Evolutionary conservation across 1,139 yeast genomes (phyloP).

Genomic region (Taiozyma sp.): DNA sequence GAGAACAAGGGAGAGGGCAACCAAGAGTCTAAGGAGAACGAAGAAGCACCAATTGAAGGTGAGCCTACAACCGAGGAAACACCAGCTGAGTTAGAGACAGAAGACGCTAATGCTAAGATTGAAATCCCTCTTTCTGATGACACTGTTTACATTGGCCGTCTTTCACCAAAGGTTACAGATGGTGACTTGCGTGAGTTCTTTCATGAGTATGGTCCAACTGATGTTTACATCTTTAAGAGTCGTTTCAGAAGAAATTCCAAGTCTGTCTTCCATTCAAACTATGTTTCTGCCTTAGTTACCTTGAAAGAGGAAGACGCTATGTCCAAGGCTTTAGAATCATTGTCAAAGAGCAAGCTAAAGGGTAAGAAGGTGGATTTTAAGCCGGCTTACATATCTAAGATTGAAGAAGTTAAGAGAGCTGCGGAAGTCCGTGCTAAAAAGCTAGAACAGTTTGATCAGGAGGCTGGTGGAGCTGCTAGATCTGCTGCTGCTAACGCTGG

Average conservation of each 20-base stretch:
- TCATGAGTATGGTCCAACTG: slow-evolving; percentile 41
- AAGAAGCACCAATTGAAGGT: neutral
- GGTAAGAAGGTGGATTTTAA: slow-evolving; percentile 34
- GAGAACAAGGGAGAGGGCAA: neutral
- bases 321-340: slow-evolving; percentile 37
- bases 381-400: slow-evolving; percentile 38
- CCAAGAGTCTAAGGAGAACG: neutral
- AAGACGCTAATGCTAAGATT: slow-evolving; percentile 11
- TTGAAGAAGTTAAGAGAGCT: slow-evolving; percentile 38
- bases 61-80: slow-evolving; percentile 2
- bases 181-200: slow-evolving; percentile 40
- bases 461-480: slow-evolving; percentile 10
- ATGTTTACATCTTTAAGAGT: slow-evolving; percentile 42
- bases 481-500: slow-evolving; percentile 2
- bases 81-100: slow-evolving; percentile 6
- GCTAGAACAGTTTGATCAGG: slow-evolving; percentile 12
- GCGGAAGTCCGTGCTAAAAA: slow-evolving; percentile 22
- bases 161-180: slow-evolving; percentile 39
- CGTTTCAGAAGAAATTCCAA: slow-evolving; percentile 17
- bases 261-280: slow-evolving; percentile 27
- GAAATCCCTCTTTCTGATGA: slow-evolving; percentile 34
- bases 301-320: slow-evolving; percentile 42
- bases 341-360: slow-evolving; percentile 33
- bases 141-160: slow-evolving; percentile 48
- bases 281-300: slow-evolving; percentile 51